Base-by-base conservation (phyloP, 192 early-diverging fungal species). In the Diversispora eburnea region DNA sequence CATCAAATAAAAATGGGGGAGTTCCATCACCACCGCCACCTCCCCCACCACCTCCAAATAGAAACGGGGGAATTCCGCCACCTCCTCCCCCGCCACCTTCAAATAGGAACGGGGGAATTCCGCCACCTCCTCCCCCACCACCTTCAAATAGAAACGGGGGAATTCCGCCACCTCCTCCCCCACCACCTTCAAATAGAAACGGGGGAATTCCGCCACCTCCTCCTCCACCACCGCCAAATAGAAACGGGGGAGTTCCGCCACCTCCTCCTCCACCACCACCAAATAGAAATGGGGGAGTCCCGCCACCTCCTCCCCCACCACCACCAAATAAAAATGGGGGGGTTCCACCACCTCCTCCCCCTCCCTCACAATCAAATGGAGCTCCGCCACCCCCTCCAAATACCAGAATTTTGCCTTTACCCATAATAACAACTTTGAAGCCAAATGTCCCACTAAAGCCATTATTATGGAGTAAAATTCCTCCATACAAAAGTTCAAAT, bases 391-490 rank as follows among this genome's bases (percentile, higher is more conserved):
- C 47, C 8, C 64, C 45, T 46, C n/a, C 47, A 8, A 33, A 43
- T 49, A 17, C 17, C 25, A 60, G 72, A 25, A 63, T 76, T 8
- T 48, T 73, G 19, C 74, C 77, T 42, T 64, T 74, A 55, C 72
- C 75, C 19, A 3, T 55, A 59, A 70, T 56, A 75, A 76, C 75
- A 45, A 72, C 8, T 68, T 77, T 39, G 52, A 76, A 25, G 67
- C 25, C 57, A 75, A 33, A 77, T 75, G 55, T 45, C 80, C 48
- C 47, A 39, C 48, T 42, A 54, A 57, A 85, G 77, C 84, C 85
- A 77, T 77, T 87, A 9, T 87, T 87, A 76, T 87, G 86, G 86
- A 82, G 78, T 69, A 87, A 87, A 42, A 58, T 87, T 12, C 77
- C 86, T 3, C 60, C 76, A 8, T 80, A 83, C 39, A 71, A 78